These are phyloP conservation scores for Protomyces gravidus DNA, from an alignment of 1,139 yeast species.

Conservation along the genomic window DNA sequence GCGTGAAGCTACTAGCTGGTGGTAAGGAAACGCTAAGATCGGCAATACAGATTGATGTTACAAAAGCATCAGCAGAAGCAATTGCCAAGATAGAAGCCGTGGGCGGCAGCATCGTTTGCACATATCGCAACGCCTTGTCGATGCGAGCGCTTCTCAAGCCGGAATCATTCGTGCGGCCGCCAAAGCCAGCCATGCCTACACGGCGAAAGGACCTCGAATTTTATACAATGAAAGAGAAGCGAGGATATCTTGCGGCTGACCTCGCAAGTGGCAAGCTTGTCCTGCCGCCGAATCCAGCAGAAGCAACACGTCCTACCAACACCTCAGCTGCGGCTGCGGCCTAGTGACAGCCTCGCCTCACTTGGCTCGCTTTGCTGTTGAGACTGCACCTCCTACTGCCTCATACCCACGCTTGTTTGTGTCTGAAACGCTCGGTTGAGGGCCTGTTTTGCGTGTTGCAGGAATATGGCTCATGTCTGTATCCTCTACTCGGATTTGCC, in stretches of 20 bases:
- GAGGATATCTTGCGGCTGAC: slow-evolving; percentile 62
- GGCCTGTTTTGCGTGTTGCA: background rate
- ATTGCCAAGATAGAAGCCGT: slow-evolving; percentile 64
- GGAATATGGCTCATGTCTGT: slow-evolving; percentile 15
- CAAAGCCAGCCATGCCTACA: slow-evolving; percentile 75
- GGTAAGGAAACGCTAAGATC: slow-evolving; percentile 57
- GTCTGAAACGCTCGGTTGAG: background rate
- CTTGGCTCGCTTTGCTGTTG: background rate
- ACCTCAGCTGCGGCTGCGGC: background rate
- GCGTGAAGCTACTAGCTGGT: slow-evolving; percentile 72
- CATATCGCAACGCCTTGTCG: slow-evolving; percentile 51
- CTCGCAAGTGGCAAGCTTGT: background rate
- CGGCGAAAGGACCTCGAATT: slow-evolving; percentile 73
- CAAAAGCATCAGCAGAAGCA: slow-evolving; percentile 72
- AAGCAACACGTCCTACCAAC: background rate
- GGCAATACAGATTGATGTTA: slow-evolving; percentile 65
- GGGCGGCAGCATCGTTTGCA: slow-evolving; percentile 71
- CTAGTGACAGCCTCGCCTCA: background rate
- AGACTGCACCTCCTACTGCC: background rate
- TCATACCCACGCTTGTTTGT: background rate
- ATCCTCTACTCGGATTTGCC: slow-evolving; percentile 26
- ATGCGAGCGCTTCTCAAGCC: slow-evolving; percentile 76
- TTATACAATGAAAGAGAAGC: slow-evolving; percentile 65
- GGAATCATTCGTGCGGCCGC: slow-evolving; percentile 59
- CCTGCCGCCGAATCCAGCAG: background rate